Conservation (phyloP, 768 basidiomycete species). For the Suillus lakei region DNA sequence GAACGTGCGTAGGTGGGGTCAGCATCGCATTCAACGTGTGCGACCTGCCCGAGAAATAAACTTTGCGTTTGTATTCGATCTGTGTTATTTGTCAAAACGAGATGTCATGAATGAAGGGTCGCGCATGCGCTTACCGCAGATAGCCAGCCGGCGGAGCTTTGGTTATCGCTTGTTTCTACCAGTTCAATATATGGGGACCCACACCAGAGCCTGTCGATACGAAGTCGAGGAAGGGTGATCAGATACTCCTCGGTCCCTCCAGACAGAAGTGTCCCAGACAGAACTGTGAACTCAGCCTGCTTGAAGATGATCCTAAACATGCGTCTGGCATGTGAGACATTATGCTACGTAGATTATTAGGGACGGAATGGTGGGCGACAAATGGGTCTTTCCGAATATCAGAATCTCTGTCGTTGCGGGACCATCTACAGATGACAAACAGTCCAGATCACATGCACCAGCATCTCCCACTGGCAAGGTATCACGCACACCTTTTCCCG, state of each 20-base stretch:
- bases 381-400: too few relatives aligned
- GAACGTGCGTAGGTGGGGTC: constrained; percentile 49
- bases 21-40: constrained; percentile 90
- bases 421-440: too few relatives aligned
- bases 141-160: constrained; percentile 60
- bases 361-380: too few relatives aligned
- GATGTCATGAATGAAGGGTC: neutral
- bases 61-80: constrained; percentile 96
- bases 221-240: too few relatives aligned
- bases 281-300: constrained; percentile 91
- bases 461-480: too few relatives aligned
- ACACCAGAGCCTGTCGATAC: constrained; percentile 94
- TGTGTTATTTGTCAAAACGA: constrained; percentile 48
- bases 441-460: too few relatives aligned
- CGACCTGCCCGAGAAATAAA: constrained; percentile 93
- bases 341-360: too few relatives aligned
- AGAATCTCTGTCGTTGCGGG: too few relatives aligned
- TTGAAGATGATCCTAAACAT: constrained; percentile 76
- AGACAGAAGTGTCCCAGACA: constrained; percentile 59
- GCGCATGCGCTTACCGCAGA: constrained; percentile 46
- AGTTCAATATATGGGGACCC: constrained; percentile 94
- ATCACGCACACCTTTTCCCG: too few relatives aligned
- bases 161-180: constrained; percentile 79
- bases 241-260: constrained; percentile 87
- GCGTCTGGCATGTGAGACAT: constrained; percentile 2